Evolutionary conservation across 352 stramenopile species (phyloP).

Genomic region (Globisporangium rhizosaccharum): DNA sequence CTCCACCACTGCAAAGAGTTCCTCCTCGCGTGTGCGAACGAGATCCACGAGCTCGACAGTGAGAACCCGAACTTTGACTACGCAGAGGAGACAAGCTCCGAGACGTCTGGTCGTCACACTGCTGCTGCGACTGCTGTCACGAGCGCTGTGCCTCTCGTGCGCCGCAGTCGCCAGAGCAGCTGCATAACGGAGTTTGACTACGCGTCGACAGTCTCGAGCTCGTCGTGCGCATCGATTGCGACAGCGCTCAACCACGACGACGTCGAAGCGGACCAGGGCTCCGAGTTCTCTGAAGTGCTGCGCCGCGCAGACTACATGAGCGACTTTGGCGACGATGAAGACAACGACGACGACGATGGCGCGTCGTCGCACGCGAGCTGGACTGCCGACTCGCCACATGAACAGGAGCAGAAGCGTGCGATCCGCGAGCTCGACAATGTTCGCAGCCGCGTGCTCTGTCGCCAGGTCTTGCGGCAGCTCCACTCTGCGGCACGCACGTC

Average conservation of each 20-base stretch:
- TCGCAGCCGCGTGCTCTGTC: conserved; percentile 18
- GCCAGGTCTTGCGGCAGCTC: conserved; percentile 20
- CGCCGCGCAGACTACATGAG: conserved; percentile 44
- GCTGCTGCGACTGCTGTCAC: neutral
- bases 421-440: conserved; percentile 5
- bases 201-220: conserved; percentile 27
- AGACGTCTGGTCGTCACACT: conserved; percentile 3
- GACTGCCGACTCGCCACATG: neutral
- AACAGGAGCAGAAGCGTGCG: neutral
- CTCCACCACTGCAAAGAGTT: conserved; percentile 61
- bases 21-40: conserved; percentile 67
- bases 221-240: conserved; percentile 16
- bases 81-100: conserved; percentile 39
- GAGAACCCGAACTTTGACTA: conserved; percentile 70
- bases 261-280: conserved; percentile 41
- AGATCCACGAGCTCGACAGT: conserved; percentile 77
- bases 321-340: conserved; percentile 18
- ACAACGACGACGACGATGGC: neutral
- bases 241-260: conserved; percentile 29
- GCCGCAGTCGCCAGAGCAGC: neutral
- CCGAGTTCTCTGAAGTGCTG: conserved; percentile 51
- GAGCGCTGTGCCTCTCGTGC: too few species aligned
- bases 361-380: neutral
- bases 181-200: conserved; percentile 36
- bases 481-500: neutral